phyloP scores from a whole-genome alignment of 495 filamentous ascomycete species.

The Penicillium waksmanii region DNA sequence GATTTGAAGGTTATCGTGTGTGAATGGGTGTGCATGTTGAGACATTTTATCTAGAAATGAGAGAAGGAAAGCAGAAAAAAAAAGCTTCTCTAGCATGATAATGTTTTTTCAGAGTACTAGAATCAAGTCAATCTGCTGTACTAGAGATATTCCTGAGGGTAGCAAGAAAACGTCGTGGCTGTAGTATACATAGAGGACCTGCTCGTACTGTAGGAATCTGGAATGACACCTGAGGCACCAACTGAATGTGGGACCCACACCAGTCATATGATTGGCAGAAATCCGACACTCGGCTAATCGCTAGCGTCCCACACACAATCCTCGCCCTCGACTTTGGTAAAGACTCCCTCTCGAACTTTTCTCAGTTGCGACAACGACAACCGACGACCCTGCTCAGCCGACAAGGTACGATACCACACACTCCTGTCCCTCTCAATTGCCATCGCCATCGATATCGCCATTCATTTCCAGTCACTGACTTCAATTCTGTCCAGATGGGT shows the following conservation, averaged over 20 bases:
- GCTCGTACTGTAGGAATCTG: background rate
- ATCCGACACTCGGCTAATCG: slow-evolving; percentile 48
- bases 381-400: slow-evolving; percentile 51
- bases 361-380: slow-evolving; percentile 53
- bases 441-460: slow-evolving; percentile 8
- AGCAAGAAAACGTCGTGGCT: too few species aligned
- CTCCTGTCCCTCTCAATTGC: slow-evolving; percentile 1
- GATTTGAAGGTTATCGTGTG: background rate
- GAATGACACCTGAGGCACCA: slow-evolving; percentile 13
- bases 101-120: too few species aligned
- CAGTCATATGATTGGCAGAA: slow-evolving; percentile 20
- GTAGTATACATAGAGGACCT: background rate
- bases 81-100: too few species aligned
- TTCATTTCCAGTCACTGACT: slow-evolving; percentile 5
- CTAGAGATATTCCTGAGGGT: background rate
- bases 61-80: too few species aligned
- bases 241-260: background rate
- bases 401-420: slow-evolving; percentile 48
- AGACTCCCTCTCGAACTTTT: slow-evolving; percentile 41
- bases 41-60: too few species aligned
- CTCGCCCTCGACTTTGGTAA: slow-evolving; percentile 34
- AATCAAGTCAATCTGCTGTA: too few species aligned
- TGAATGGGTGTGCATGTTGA: too few species aligned
- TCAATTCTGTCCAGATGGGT: slow-evolving; percentile 65
- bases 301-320: slow-evolving; percentile 55